These are phyloP conservation scores for Buxus sempervirens DNA, from an alignment of 164 flowering plant genomes.

Conservation along the genomic window DNA sequence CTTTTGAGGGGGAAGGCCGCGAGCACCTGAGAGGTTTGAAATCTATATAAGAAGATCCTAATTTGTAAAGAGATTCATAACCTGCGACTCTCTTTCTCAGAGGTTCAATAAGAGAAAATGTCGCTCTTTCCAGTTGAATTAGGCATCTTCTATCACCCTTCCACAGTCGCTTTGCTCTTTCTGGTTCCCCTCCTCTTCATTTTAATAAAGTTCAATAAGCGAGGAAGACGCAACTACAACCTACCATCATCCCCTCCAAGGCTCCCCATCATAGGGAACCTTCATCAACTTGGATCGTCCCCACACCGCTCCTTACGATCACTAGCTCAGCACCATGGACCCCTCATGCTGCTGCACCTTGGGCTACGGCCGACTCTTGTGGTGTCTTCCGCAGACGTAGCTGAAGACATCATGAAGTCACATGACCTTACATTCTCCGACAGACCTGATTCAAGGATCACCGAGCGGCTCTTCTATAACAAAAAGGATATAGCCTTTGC, in stretches of 20 bases:
- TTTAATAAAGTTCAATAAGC: too few relatives aligned
- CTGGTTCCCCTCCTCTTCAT: too few relatives aligned
- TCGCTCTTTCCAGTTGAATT: too few relatives aligned
- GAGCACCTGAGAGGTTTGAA: too few relatives aligned
- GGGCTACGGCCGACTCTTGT: not conserved
- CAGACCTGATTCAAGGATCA: not conserved
- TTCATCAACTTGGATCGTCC: not conserved
- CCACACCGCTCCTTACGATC: not conserved
- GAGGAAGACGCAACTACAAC: not conserved
- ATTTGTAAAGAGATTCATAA: too few relatives aligned
- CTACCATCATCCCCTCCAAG: slow-evolving; percentile 3
- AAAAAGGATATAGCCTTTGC: slow-evolving; percentile 2
- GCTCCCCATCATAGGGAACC: slow-evolving; percentile 10
- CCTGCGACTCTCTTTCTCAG: too few relatives aligned
- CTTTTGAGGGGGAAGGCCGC: too few relatives aligned
- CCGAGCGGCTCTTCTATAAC: slow-evolving; percentile 1
- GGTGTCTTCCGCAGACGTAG: slow-evolving; percentile 10
- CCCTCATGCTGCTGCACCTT: slow-evolving; percentile 8
- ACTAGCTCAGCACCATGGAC: slow-evolving; percentile 8
- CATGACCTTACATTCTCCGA: slow-evolving; percentile 10
- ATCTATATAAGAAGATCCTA: too few relatives aligned
- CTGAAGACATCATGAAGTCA: slow-evolving; percentile 11
- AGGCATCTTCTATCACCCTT: too few relatives aligned
- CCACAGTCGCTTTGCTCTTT: too few relatives aligned
- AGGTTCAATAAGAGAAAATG: too few relatives aligned